Evolutionary conservation across 345 rosid genomes (phyloP), one percentile per base, ranked within the genome.

Genomic region (Heritiera littoralis): DNA sequence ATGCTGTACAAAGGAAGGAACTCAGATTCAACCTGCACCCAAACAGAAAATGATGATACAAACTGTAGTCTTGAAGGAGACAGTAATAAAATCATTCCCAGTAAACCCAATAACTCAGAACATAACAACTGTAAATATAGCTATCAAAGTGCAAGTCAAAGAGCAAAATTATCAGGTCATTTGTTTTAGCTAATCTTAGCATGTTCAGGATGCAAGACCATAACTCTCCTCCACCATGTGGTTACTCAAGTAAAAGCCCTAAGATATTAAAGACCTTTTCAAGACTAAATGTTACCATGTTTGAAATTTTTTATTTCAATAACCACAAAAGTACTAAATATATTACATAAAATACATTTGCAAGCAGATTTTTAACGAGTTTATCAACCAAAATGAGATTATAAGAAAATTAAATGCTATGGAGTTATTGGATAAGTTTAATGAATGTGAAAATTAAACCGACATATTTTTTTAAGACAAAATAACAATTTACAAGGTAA

Each of bases 11-110:
- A 83, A 46, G 99, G 97, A 30, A 94, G 86, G 85, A 83, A 96
- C 87, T 96, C 99, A 8, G 95, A 83, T 88, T 96, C 99, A 71
- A 94, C 97, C 97, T 94, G 84, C 81, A 85, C 52, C 35, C 60
- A 85, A 75, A 67, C 59, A 78, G 49, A 20, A 70, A 30, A 65
- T 10, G 12, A 72, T 41, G 28, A 66, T 18, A 9, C 28, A 9
- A 41, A 32, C 68, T 2, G 8, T 14, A 13, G 58, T 48, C 41
- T 40, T 6, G n/a, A 48, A 52, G 76, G 55, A 71, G 32, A 2
- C 23, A 56, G 28, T 43, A 45, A 7, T 12, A 46, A 43, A 81
- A 18, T 40, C 68, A 64, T 71, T n/a, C 56, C 63, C 28, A 14
- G 18, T 18, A 68, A 59, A 48, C 38, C 49, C 12, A 60, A 77